phyloP scores from a whole-genome alignment of 139 green algal species.

The Tetratostichococcus sp. region DNA sequence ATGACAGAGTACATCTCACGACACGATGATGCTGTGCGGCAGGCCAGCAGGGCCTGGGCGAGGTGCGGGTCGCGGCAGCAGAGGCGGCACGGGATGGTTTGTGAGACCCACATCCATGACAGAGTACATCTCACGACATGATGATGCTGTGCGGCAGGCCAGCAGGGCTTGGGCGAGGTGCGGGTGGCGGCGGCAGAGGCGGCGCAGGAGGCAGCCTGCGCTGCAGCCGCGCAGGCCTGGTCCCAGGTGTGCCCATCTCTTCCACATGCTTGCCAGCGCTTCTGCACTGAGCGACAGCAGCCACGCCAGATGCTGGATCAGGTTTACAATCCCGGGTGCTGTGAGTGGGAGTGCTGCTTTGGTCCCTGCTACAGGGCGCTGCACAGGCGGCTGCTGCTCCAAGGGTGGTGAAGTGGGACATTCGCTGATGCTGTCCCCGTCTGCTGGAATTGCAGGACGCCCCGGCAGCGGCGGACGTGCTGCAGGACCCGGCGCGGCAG shows the following conservation, averaged over 20 bases:
- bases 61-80: not conserved
- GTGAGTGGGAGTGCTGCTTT: no score
- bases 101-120: no score
- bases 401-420: no score
- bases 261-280: no score
- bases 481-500: not conserved
- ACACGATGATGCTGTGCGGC: not conserved
- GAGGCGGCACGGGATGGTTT: not conserved
- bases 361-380: no score
- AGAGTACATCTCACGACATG: no score
- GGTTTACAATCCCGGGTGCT: no score
- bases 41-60: not conserved
- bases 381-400: no score
- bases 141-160: not conserved
- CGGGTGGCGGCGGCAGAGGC: not conserved
- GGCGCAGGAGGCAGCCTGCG: not conserved
- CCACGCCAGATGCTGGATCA: no score
- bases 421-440: no score
- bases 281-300: no score
- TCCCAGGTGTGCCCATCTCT: not conserved
- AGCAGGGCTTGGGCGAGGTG: not conserved
- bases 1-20: no score
- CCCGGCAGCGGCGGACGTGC: not conserved
- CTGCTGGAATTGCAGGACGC: not conserved
- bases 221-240: not conserved